Percentiles rank a stretch among this genome's conserved stretches.
Evolutionary conservation across 768 basidiomycete species (phyloP).

Genomic region (Psilocybe azurescens): DNA sequence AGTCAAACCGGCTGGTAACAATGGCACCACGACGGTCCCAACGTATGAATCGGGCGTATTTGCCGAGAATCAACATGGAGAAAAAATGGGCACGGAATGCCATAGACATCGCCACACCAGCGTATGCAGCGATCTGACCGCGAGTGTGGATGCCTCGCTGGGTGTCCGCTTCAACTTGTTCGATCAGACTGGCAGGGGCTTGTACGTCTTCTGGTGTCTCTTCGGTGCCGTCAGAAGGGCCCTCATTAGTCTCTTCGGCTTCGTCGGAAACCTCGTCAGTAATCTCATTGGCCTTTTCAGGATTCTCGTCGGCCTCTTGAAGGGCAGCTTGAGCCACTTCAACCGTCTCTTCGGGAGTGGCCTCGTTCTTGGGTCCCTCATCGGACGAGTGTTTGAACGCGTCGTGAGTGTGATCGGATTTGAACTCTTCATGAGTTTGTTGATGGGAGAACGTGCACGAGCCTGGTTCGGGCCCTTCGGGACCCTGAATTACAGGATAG

Average conservation of each 20-base stretch:
- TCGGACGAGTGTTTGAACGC: neutral
- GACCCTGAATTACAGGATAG: neutral
- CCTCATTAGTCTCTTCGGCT: too few species aligned
- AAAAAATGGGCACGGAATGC: neutral
- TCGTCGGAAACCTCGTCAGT: too few species aligned
- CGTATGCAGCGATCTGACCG: neutral
- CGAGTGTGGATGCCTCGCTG: neutral
- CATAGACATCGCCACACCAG: neutral
- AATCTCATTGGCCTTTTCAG: too few species aligned
- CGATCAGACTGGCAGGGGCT: neutral
- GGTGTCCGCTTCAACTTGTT: neutral
- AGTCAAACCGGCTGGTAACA: neutral
- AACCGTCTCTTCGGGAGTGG: too few species aligned
- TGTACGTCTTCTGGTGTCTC: too few species aligned
- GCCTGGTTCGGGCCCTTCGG: neutral
- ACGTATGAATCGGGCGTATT: neutral
- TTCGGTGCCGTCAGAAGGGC: too few species aligned
- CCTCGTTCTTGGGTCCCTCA: neutral
- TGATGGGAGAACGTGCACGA: neutral
- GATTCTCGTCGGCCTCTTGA: too few species aligned
- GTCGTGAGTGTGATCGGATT: neutral
- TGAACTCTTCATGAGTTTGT: neutral
- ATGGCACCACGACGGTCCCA: neutral
- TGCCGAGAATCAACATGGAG: neutral
- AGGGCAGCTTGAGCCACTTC: too few species aligned